A percentile compares a stretch with the other conserved stretches of the same genome.
These are phyloP conservation scores for Exophiala viscosa DNA, from an alignment of 2,329 filamentous ascomycete species.

Conservation along the genomic window DNA sequence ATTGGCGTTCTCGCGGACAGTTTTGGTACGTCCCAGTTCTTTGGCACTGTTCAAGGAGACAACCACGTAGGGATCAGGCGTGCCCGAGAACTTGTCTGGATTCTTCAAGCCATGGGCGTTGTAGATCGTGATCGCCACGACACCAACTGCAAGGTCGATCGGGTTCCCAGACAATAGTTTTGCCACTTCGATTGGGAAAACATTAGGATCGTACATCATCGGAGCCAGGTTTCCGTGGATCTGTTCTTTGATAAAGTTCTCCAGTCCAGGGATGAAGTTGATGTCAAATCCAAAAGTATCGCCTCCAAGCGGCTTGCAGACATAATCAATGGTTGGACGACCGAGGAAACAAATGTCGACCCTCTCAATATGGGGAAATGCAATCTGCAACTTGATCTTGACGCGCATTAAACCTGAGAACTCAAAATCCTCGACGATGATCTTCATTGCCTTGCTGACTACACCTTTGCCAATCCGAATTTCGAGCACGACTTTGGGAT, in stretches of 20 bases:
- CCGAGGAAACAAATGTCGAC: constrained; percentile 94
- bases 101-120: constrained; percentile 92
- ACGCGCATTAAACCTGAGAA: constrained; percentile 94
- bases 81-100: constrained; percentile 86
- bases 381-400: constrained; percentile 94
- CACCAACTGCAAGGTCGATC: constrained; percentile 92
- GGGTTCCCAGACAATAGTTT: constrained; percentile 95
- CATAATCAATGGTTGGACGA: constrained; percentile 86
- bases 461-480: constrained; percentile 93
- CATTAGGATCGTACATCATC: constrained; percentile 98
- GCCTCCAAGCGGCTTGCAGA: constrained; percentile 94
- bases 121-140: constrained; percentile 86
- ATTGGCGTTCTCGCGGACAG: constrained; percentile 74
- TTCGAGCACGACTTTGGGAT: constrained; percentile 93
- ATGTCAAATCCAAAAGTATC: constrained; percentile 97
- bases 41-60: constrained; percentile 80
- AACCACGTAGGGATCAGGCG: constrained; percentile 82
- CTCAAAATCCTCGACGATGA: constrained; percentile 97
- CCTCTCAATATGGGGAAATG: constrained; percentile 91
- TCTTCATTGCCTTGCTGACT: constrained; percentile 93
- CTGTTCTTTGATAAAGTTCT: constrained; percentile 90
- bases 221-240: constrained; percentile 90
- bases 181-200: constrained; percentile 96
- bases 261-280: constrained; percentile 95
- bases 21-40: constrained; percentile 84